These are phyloP conservation scores for Talaromyces adpressus DNA, from an alignment of 495 filamentous ascomycete species.

Conservation along the genomic window DNA sequence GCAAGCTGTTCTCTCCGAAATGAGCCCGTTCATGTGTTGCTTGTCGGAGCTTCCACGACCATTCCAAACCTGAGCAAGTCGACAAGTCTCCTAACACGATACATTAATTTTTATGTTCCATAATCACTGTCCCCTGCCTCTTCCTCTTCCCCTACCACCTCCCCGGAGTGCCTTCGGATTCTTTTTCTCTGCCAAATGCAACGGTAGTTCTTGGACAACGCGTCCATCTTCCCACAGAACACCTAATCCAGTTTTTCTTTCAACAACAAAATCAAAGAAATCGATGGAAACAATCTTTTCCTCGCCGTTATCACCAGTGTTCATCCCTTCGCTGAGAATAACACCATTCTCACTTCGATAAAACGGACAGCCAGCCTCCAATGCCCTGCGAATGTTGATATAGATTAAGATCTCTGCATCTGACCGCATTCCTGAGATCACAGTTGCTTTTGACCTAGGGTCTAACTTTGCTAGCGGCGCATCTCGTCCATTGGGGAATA, in stretches of 20 bases:
- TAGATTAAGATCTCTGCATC: conserved; percentile 76
- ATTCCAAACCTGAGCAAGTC: too few relatives aligned
- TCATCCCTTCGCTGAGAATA: conserved; percentile 42
- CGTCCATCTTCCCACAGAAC: conserved; percentile 59
- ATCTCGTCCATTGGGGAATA: conserved; percentile 17
- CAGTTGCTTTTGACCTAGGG: conserved; percentile 19
- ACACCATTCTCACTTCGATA: conserved; percentile 87
- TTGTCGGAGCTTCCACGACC: too few relatives aligned
- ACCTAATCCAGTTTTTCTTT: conserved; percentile 49
- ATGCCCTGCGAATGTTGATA: conserved; percentile 61
- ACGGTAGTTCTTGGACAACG: conserved; percentile 46
- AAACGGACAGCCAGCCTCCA: conserved; percentile 64
- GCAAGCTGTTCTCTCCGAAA: background rate
- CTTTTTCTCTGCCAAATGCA: conserved; percentile 19
- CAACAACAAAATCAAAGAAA: conserved; percentile 47
- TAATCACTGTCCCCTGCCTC: background rate
- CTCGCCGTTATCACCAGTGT: conserved; percentile 11
- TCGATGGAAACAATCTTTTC: conserved; percentile 32
- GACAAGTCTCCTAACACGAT: too few relatives aligned
- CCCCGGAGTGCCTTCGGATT: conserved; percentile 25
- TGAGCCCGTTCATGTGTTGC: too few relatives aligned
- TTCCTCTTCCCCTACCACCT: conserved; percentile 13
- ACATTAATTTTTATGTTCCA: background rate
- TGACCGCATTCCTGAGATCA: conserved; percentile 79
- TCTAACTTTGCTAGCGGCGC: conserved; percentile 9